A percentile compares a stretch with the other conserved stretches of the same genome.
phyloP scores from a whole-genome alignment of 2,329 filamentous ascomycete species.

The Fusarium graminum region DNA sequence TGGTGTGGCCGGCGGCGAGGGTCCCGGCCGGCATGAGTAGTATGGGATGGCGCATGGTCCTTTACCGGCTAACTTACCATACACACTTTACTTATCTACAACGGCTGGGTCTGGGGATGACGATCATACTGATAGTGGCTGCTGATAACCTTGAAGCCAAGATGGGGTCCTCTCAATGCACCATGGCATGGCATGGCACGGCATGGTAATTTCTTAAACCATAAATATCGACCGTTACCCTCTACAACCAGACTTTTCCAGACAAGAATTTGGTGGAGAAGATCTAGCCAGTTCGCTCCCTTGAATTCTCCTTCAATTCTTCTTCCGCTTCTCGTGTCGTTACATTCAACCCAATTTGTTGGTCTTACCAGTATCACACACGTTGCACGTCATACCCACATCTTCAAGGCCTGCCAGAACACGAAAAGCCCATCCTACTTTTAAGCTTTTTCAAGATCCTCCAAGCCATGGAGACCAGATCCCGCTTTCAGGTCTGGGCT shows the following conservation, averaged over 20 bases:
- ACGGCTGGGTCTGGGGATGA: slow-evolving; percentile 41
- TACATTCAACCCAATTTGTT: slow-evolving; percentile 25
- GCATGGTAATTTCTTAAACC: slow-evolving; percentile 12
- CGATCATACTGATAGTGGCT: slow-evolving; percentile 40
- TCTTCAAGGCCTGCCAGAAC: slow-evolving; percentile 4
- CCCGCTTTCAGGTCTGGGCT: slow-evolving; percentile 58
- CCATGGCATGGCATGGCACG: slow-evolving; percentile 11
- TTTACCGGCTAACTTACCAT: slow-evolving; percentile 31
- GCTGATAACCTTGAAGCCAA: slow-evolving; percentile 26
- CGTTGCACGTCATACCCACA: slow-evolving; percentile 44
- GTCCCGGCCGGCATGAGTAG: slow-evolving; percentile 24
- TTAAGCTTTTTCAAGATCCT: slow-evolving; percentile 19
- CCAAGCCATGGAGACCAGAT: slow-evolving; percentile 50
- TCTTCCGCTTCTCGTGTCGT: slow-evolving; percentile 20
- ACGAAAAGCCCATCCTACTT: slow-evolving; percentile 9
- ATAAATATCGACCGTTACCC: slow-evolving; percentile 45
- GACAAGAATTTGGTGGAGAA: slow-evolving; percentile 37
- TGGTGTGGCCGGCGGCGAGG: slow-evolving; percentile 42
- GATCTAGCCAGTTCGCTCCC: slow-evolving; percentile 21
- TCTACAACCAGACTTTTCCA: slow-evolving; percentile 20
- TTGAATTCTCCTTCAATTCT: slow-evolving; percentile 6
- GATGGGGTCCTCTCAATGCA: slow-evolving; percentile 11
- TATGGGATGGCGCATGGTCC: slow-evolving; percentile 6
- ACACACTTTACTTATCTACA: slow-evolving; percentile 29
- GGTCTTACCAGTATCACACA: slow-evolving; percentile 27